Evolutionary conservation across 805 yeast species (phyloP), one percentile per base, ranked within the genome.

Genomic region (Saccharomycopsis javanensis): DNA sequence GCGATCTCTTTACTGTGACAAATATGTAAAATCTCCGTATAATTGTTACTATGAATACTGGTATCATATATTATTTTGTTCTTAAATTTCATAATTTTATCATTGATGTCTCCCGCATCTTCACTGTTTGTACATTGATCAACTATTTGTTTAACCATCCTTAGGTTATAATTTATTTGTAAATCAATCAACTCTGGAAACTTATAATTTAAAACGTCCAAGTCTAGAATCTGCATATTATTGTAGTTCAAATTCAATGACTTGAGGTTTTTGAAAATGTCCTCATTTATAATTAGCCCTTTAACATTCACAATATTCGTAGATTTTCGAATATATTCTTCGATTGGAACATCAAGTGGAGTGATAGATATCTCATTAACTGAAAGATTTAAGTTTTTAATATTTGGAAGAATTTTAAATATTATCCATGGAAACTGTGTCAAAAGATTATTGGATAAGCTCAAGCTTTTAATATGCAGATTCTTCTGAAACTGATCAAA

Each of bases 231-330:
- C 0, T 59, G 27, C 1, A 88, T 71, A 0, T 61, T 37, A 64
- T 86, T 86, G 58, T 72, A 60, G 15, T 86, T 68, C 7, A 88
- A 53, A 64, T 86, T 85, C 1, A 88, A 42, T 2, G 65, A 0
- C 60, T 48, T 13, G 15, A 46, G 2, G 76, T 53, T 8, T 34
- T 46, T 5, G 46, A 38, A 58, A 58, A 55, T 20, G 34, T 48
- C 59, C 54, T 16, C 16, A 30, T 23, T 51, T 4, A 25, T 37
- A 15, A 18, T n/a, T 23, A 23, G n/a, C n/a, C 28, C 28, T n/a
- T 25, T 15, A 37, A 25, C n/a, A 23, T 52, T n/a, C 3, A 35
- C 8, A 27, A 48, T 28, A 30, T 6, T 27, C 18, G 13, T n/a
- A 6, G 31, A 11, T 28, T 27, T 28, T 15, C 10, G 6, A 2